Percentiles rank a stretch among this genome's conserved stretches.
phyloP scores from a whole-genome alignment of 495 filamentous ascomycete genomes.

The Penicillium macrosclerotiorum region DNA sequence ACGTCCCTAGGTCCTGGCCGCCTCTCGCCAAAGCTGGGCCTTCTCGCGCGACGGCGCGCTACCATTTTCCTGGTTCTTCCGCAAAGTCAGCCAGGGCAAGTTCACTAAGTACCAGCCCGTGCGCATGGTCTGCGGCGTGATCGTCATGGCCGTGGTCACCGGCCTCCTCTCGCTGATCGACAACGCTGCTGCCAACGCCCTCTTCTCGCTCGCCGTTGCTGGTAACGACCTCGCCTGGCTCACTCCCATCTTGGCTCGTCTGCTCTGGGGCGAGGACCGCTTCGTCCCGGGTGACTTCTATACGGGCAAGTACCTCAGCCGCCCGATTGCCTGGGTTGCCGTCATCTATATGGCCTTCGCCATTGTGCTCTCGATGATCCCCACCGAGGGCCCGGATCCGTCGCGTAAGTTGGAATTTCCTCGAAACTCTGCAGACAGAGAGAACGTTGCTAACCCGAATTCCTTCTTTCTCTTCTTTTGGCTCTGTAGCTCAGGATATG shows the following conservation, averaged over 20 bases:
- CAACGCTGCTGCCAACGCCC: conserved; percentile 54
- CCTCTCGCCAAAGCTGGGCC: conserved; percentile 58
- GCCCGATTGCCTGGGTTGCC: conserved; percentile 54
- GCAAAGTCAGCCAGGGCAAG: conserved; percentile 48
- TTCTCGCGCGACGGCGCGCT: conserved; percentile 61
- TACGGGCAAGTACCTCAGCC: conserved; percentile 47
- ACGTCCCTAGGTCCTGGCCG: conserved; percentile 46
- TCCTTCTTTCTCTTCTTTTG: too few relatives aligned
- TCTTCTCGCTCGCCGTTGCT: conserved; percentile 63
- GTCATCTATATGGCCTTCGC: conserved; percentile 52
- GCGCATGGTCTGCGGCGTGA: conserved; percentile 59
- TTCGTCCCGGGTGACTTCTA: conserved; percentile 66
- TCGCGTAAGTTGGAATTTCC: conserved; percentile 16
- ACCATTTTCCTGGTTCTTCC: conserved; percentile 61
- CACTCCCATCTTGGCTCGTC: conserved; percentile 59
- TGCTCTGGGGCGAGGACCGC: conserved; percentile 59
- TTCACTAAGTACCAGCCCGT: conserved; percentile 59
- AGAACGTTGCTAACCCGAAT: conserved; percentile 9
- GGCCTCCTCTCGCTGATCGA: conserved; percentile 61
- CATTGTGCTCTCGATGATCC: conserved; percentile 54
- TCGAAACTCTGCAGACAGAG: background rate
- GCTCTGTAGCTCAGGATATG: conserved; percentile 54
- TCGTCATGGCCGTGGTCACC: conserved; percentile 49
- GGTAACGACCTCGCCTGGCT: conserved; percentile 63
- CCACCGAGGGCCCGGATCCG: conserved; percentile 51